phyloP scores from a whole-genome alignment of 805 yeast genomes.

The Saccharomyces kudriavzevii region DNA sequence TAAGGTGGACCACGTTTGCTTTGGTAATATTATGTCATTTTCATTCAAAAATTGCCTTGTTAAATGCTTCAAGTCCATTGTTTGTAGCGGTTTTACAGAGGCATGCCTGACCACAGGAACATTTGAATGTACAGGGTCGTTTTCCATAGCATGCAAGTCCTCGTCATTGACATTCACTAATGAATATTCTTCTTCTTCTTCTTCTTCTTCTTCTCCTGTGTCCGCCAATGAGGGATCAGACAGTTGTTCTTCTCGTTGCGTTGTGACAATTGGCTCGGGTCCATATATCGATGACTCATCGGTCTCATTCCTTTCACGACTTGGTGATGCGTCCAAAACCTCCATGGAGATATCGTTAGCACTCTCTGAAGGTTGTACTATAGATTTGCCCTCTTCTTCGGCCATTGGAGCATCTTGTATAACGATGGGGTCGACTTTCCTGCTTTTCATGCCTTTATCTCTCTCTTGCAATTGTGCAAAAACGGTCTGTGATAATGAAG shows the following conservation, averaged over 20 bases:
- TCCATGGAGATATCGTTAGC: background rate
- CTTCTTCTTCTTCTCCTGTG: background rate
- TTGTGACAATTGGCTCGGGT: background rate
- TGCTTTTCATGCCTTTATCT: constrained; percentile 8
- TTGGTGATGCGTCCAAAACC: background rate
- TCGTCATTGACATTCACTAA: background rate
- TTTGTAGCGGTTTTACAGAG: background rate
- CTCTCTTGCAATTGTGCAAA: constrained; percentile 8
- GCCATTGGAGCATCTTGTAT: background rate
- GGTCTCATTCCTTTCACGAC: background rate
- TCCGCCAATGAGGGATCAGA: background rate
- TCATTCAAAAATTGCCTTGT: background rate
- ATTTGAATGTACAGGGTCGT: background rate
- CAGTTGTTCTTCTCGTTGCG: background rate
- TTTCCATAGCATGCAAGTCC: background rate
- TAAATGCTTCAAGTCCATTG: background rate
- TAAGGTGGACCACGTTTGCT: background rate
- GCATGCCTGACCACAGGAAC: background rate
- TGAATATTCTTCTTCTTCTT: background rate
- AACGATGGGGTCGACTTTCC: constrained; percentile 6
- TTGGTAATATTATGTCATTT: background rate
- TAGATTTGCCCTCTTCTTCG: background rate
- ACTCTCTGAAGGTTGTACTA: background rate
- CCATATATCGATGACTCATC: background rate
- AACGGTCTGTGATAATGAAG: constrained; percentile 7